Base-by-base conservation (phyloP, 306 rosid genomes). In the Ziziphus jujuba region DNA sequence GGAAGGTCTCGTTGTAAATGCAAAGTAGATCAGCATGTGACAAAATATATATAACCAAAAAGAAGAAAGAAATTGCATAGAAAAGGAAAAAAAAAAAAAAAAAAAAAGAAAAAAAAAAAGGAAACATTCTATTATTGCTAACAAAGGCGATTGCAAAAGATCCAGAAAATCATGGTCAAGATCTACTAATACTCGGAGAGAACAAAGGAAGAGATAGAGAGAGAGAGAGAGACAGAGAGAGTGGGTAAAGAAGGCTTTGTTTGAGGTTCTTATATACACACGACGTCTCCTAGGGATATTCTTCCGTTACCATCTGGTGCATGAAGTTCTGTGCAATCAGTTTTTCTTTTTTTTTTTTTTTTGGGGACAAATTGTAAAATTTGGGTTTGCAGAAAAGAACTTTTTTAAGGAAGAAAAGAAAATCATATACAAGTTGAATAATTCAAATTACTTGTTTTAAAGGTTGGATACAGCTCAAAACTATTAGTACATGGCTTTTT, bases 231-330 rank as follows among this genome's bases (percentile, higher is more conserved):
- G 45, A 2, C 0, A 40, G 45, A 12, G 12, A 40, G 74, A 25
- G 64, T 61, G 61, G 79, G 72, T 65, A 35, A 69, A 36, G 19
- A 38, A 65, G 67, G 66, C 67, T 67, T 55, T 49, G 74, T 47
- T 76, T 53, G 70, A 72, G 85, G 84, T 76, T 47, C 16, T 71
- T 81, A 69, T 67, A 86, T 72, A 80, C 52, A 75, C 65, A 56
- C 75, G 31, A 71, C 36, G 66, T 63, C 50, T 50, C 35, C 62
- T 59, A 34, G 64, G 3, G 65, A 28, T 35, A 33, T 25, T 63
- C 54, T 63, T 2, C 7, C 28, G 15, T 25, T 1, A 56, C 70
- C 6, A 8, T 6, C 9, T 9, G 70, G 51, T 38, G 75, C 63
- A 70, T 53, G 33, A 70, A 66, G 22, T 76, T 76, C 47, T 31